Evolutionary conservation across 768 basidiomycete genomes (phyloP).

Genomic region (Mycena olivaceomarginata): DNA sequence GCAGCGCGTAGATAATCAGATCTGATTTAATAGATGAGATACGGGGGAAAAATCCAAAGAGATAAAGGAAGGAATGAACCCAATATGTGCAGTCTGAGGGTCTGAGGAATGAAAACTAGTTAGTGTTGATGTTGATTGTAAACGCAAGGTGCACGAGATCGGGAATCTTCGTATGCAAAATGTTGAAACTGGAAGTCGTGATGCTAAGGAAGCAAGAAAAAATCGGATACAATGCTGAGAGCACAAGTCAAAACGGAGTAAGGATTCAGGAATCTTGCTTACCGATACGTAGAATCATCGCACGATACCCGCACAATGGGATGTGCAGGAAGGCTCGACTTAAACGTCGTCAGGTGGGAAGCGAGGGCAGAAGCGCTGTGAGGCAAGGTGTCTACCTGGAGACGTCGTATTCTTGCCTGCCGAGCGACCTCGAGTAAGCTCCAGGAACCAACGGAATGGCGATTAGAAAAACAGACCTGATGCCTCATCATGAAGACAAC

Average conservation of each 20-base stretch:
- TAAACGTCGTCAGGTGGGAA: background rate
- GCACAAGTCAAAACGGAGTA: too few relatives aligned
- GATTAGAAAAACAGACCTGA: slow-evolving; percentile 9
- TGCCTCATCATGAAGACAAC: slow-evolving; percentile 5
- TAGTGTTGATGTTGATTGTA: background rate
- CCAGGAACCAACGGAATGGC: background rate
- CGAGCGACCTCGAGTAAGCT: background rate
- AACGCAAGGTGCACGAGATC: background rate
- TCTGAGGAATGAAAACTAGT: background rate
- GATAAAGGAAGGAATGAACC: background rate
- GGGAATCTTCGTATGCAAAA: background rate
- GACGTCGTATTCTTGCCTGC: background rate
- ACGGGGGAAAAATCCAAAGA: background rate
- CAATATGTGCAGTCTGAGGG: background rate
- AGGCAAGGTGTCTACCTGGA: background rate
- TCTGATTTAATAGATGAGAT: background rate
- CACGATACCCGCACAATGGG: slow-evolving; percentile 11
- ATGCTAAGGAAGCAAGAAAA: slow-evolving; percentile 8
- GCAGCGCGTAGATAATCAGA: background rate
- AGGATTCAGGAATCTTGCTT: background rate
- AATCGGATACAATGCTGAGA: slow-evolving; percentile 9
- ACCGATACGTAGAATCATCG: slow-evolving; percentile 11
- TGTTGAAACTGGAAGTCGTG: slow-evolving; percentile 1
- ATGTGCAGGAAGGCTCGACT: slow-evolving; percentile 3
- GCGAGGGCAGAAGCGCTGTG: background rate